Conservation (phyloP, 139 green algal genomes). For the Micractinium conductrix region DNA sequence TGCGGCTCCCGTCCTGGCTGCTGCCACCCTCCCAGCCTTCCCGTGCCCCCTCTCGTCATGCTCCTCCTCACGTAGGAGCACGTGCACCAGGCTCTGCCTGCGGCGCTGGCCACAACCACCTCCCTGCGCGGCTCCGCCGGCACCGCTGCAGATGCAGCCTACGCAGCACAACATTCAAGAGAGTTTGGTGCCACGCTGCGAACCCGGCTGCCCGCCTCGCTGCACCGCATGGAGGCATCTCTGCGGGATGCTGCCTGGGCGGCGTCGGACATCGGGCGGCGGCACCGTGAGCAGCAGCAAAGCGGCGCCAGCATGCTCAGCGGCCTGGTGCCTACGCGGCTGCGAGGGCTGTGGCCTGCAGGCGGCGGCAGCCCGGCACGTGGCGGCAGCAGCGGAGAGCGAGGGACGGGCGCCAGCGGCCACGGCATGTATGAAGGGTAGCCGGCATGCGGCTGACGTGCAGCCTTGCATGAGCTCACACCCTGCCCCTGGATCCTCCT, state of each 20-base stretch:
- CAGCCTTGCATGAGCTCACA: too few relatives aligned
- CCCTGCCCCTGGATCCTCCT: too few relatives aligned
- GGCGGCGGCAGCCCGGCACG: background rate
- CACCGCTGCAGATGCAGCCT: background rate
- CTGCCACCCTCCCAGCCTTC: background rate
- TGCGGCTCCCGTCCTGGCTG: background rate
- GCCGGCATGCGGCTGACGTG: too few relatives aligned
- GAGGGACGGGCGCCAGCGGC: background rate
- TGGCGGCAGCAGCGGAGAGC: background rate
- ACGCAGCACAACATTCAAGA: slow-evolving; percentile 1
- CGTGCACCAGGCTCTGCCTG: slow-evolving; percentile 16
- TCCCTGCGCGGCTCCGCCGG: background rate
- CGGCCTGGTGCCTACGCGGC: background rate
- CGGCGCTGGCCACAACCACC: background rate
- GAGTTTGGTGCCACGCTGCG: slow-evolving; percentile 1
- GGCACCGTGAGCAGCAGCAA: background rate
- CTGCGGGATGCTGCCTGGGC: slow-evolving; percentile 21
- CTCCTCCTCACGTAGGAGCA: slow-evolving; percentile 6
- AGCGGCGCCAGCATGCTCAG: background rate
- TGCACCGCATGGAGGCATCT: slow-evolving; percentile 13
- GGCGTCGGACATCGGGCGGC: background rate
- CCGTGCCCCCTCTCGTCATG: background rate
- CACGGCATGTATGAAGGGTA: background rate
- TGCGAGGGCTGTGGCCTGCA: background rate
- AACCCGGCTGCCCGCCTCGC: slow-evolving; percentile 7